These are phyloP conservation scores for Vitis hybrid DNA, from an alignment of 177 flowering plant genomes.

Conservation along the genomic window DNA sequence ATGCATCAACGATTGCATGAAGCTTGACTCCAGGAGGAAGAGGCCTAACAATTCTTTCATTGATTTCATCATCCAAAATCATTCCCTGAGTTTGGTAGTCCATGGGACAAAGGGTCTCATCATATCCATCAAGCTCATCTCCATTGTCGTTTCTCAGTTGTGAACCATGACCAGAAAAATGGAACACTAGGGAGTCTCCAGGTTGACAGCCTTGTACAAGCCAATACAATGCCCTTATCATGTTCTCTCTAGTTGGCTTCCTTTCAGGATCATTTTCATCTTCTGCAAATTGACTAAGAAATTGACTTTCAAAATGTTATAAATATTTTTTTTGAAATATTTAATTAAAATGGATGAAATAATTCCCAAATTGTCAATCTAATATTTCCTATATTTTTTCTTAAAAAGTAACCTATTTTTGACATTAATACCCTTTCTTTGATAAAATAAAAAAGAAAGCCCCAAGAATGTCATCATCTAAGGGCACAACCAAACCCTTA, in stretches of 20 bases:
- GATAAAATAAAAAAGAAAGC: too few species aligned
- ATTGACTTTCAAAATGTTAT: too few species aligned
- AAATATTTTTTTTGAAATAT: too few species aligned
- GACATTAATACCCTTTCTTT: too few species aligned
- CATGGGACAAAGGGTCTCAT: constrained; percentile 41
- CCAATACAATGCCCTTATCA: constrained; percentile 16
- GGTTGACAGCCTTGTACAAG: constrained; percentile 23
- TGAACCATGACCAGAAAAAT: constrained; percentile 42
- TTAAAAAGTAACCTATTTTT: too few species aligned
- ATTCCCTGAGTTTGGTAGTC: constrained; percentile 40
- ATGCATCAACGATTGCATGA: constrained; percentile 45
- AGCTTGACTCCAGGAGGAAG: constrained; percentile 38
- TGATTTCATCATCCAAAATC: constrained; percentile 45
- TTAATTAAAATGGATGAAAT: too few species aligned
- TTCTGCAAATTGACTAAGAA: constrained; percentile 1
- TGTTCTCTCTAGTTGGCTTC: constrained; percentile 17
- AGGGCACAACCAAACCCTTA: too few species aligned
- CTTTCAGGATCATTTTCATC: constrained; percentile 14
- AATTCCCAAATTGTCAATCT: too few species aligned
- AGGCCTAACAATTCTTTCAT: constrained; percentile 34
- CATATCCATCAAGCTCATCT: constrained; percentile 45
- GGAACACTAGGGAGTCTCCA: constrained; percentile 38
- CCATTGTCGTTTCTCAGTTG: constrained; percentile 28
- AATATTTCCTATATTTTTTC: too few species aligned
- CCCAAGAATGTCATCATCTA: too few species aligned